Conservation (phyloP, 2,329 filamentous ascomycete genomes). For the Lasiodiplodia sp. region DNA sequence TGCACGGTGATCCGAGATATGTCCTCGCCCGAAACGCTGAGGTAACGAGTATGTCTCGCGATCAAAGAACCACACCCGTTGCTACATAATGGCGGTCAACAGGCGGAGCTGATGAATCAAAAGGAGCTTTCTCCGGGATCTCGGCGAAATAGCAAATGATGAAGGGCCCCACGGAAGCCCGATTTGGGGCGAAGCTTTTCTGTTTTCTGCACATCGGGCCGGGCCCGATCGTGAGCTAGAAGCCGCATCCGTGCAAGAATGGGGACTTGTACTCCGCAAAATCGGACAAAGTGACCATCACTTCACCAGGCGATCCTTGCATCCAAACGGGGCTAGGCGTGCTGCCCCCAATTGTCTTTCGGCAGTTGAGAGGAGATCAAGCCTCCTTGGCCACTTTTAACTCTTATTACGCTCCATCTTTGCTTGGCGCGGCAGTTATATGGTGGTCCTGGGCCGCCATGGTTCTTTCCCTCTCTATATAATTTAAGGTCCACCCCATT, state of each 20-base stretch:
- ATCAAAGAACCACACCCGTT: background rate
- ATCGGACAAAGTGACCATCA: background rate
- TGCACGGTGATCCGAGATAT: too few species aligned
- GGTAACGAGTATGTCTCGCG: too few species aligned
- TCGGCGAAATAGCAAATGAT: conserved; percentile 1
- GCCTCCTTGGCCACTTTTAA: background rate
- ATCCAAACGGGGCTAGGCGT: background rate
- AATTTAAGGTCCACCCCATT: too few species aligned
- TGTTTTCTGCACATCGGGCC: conserved; percentile 1
- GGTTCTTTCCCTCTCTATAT: too few species aligned
- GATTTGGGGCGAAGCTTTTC: background rate
- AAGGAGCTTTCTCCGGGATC: background rate
- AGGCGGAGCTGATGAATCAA: background rate
- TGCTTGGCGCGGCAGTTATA: background rate
- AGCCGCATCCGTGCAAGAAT: background rate
- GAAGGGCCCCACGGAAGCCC: background rate
- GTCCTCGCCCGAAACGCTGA: too few species aligned
- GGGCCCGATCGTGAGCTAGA: background rate
- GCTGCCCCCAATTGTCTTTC: background rate
- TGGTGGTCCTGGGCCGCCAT: background rate
- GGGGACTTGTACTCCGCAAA: background rate
- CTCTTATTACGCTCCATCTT: background rate
- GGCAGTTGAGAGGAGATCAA: background rate
- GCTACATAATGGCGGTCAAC: background rate
- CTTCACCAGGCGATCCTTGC: background rate